Evolutionary conservation across 805 yeast species (phyloP).

Genomic region (Tetrapisispora iriomotensis): DNA sequence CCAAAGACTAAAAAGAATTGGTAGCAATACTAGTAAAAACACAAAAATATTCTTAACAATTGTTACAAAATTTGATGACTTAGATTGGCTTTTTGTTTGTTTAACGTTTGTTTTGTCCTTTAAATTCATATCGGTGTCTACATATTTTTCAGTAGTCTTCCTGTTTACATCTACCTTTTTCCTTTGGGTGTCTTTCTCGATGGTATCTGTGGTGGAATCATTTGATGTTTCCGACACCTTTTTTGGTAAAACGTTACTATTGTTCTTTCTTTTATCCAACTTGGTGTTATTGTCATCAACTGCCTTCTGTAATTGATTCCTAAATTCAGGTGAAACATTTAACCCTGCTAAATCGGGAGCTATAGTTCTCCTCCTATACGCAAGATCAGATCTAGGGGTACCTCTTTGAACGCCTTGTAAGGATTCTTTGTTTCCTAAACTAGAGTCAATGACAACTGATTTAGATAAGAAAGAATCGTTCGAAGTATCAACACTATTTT

Average conservation of each 20-base stretch:
- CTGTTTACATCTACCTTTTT: not conserved
- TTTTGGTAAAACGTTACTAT: not conserved
- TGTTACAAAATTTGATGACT: not conserved
- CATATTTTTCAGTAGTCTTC: not conserved
- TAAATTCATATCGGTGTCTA: no score
- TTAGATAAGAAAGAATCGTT: constrained; percentile 8
- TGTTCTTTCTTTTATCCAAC: not conserved
- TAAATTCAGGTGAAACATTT: constrained; percentile 30
- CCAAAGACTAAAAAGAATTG: constrained; percentile 42
- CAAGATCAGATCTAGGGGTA: not conserved
- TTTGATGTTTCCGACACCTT: no score
- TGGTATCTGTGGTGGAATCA: no score
- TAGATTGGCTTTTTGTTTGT: no score
- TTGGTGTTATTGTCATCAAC: constrained; percentile 5
- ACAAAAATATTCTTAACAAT: constrained; percentile 8
- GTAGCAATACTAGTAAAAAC: constrained; percentile 30
- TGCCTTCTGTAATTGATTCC: constrained; percentile 28
- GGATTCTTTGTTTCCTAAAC: not conserved
- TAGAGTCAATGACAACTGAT: not conserved
- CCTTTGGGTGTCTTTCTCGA: not conserved
- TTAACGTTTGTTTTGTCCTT: not conserved
- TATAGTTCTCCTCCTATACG: constrained; percentile 8
- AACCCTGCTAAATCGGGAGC: constrained; percentile 28
- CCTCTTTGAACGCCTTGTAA: no score
- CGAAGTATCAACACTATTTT: constrained; percentile 10